phyloP scores from a whole-genome alignment of 257 asterid genomes.

The Ajuga chamaepitys region DNA sequence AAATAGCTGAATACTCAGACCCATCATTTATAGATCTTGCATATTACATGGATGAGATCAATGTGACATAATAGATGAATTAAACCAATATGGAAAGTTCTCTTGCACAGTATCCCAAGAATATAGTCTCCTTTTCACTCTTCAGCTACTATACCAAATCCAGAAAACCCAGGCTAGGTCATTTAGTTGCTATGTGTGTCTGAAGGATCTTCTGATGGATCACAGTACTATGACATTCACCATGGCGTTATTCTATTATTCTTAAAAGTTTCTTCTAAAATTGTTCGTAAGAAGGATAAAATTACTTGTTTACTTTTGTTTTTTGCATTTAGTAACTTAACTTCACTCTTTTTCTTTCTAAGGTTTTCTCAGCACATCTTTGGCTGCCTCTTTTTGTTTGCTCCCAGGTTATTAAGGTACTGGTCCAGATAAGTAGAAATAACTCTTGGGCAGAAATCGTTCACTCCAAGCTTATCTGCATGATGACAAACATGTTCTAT shows the following conservation, averaged over 20 bases:
- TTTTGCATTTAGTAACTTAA: neutral
- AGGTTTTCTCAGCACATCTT: neutral
- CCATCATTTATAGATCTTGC: neutral
- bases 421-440: conserved; percentile 72
- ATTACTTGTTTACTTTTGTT: neutral
- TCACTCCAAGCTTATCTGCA: conserved; percentile 89
- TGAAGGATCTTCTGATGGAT: neutral
- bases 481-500: conserved; percentile 92
- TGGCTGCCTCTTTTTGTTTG: conserved; percentile 8
- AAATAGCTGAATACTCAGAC: neutral
- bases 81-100: neutral
- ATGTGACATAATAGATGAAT: neutral
- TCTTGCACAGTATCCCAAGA: neutral
- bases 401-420: conserved; percentile 77
- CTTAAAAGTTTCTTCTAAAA: neutral
- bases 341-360: neutral
- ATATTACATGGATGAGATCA: neutral
- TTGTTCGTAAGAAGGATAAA: neutral
- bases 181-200: neutral
- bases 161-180: neutral
- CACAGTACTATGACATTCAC: neutral
- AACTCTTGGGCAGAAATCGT: conserved; percentile 96
- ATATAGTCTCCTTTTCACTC: conserved; percentile 3
- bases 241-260: neutral
- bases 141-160: neutral